Base-by-base conservation (phyloP, 2,329 filamentous ascomycete genomes). In the Bisporella sp. region DNA sequence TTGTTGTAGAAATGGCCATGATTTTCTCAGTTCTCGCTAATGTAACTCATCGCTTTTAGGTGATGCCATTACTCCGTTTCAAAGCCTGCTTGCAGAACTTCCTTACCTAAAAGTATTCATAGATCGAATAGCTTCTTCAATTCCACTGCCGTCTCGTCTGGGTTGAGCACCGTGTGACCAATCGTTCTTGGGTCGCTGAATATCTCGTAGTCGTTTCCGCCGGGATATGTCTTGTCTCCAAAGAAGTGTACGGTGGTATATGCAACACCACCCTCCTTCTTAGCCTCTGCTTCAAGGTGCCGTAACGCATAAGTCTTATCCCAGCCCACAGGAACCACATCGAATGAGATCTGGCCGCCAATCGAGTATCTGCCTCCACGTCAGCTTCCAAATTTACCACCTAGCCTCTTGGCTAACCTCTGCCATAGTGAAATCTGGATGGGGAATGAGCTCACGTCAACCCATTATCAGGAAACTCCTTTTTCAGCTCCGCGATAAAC, bases 181-280 rank as follows among this genome's bases (percentile, higher is more conserved):
- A 86, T 83, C 35, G 88, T 95, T 64, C 92, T 78, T 49, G 78
- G 65, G 67, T 97, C 92, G 58, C 73, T 76, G 70, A 85, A 97
- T 66, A 99, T 96, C 75, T 97, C 92, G 67, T 84, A 92, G 71
- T 99, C 93, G 69, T 97, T 99, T 55, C 93, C 93, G 57, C 93
- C 92, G 68, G 84, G 71, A 66, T 82, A 84, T 30, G 88, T 88
- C 84, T 97, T 99, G 78, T 99, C 93, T 58, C 93, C 93, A 64
- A 97, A 99, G 79, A 97, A 97, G 76, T 97, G 93, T 61, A 97
- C 86, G 42, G 81, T 92, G 60, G 82, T 88, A 76, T 92, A 97
- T 29, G 83, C 73, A 56, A 95, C 74, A 55, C 85, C 84, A 63
- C 81, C 84, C 40, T 78, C 75, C 67, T 78, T 76, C 72, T 78